Conservation (phyloP, 768 basidiomycete species). For the Pleurotus djamor region DNA sequence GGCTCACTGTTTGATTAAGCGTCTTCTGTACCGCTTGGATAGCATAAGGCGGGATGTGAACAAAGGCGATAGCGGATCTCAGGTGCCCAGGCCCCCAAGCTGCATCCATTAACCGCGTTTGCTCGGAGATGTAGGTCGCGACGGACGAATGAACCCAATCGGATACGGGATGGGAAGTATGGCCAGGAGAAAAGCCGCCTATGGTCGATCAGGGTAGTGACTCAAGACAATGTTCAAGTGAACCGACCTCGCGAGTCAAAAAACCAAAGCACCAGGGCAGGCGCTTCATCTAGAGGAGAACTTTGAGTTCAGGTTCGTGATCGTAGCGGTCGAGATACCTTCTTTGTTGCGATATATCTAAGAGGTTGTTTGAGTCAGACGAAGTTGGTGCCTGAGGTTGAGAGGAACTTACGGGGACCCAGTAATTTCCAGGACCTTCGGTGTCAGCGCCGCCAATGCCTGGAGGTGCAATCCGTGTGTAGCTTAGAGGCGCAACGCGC, state of each 20-base stretch:
- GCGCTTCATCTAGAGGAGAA: slow-evolving; percentile 33
- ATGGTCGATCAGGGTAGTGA: not conserved
- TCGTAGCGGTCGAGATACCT: slow-evolving; percentile 21
- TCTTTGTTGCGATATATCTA: slow-evolving; percentile 33
- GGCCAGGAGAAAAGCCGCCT: slow-evolving; percentile 51
- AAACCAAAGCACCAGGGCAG: slow-evolving; percentile 68
- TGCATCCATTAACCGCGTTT: slow-evolving; percentile 50
- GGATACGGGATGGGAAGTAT: slow-evolving; percentile 41
- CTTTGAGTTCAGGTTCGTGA: not conserved
- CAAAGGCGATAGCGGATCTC: slow-evolving; percentile 64
- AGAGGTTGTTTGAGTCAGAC: not conserved
- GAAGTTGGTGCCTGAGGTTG: slow-evolving; percentile 1
- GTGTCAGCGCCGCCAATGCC: slow-evolving; percentile 52
- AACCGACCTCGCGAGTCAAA: slow-evolving; percentile 69
- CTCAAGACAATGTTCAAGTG: not conserved
- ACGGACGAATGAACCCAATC: slow-evolving; percentile 73
- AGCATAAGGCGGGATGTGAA: slow-evolving; percentile 69
- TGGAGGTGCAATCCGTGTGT: slow-evolving; percentile 57
- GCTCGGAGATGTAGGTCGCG: slow-evolving; percentile 55
- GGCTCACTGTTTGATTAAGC: slow-evolving; percentile 32
- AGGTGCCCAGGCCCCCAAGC: slow-evolving; percentile 53
- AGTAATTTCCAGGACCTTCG: slow-evolving; percentile 69
- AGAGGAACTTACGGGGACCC: slow-evolving; percentile 61
- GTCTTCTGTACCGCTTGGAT: slow-evolving; percentile 32
- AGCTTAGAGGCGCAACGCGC: slow-evolving; percentile 53